Evolutionary conservation across 495 filamentous ascomycete species (phyloP).

Genomic region (Penicillium parvum): DNA sequence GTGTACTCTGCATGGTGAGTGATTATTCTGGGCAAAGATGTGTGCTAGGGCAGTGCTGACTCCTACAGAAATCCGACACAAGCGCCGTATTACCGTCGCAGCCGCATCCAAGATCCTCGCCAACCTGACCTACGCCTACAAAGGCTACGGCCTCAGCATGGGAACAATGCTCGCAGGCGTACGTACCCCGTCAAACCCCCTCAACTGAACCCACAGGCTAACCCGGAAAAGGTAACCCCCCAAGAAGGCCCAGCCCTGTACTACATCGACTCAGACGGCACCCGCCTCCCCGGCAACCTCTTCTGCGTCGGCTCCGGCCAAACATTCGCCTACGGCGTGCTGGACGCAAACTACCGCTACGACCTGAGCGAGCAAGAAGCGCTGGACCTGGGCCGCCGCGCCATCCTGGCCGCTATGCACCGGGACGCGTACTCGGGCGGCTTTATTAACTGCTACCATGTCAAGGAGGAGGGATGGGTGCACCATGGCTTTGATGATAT

Average conservation of each 20-base stretch:
- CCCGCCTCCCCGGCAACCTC: conserved; percentile 83
- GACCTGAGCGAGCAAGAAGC: conserved; percentile 82
- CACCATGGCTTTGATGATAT: conserved; percentile 96
- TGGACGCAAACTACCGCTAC: conserved; percentile 92
- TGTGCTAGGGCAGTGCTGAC: conserved; percentile 6
- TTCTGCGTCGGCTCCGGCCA: conserved; percentile 98
- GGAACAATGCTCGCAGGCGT: conserved; percentile 99
- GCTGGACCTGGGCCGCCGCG: conserved; percentile 80
- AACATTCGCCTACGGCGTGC: conserved; percentile 96
- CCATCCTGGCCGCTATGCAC: conserved; percentile 96
- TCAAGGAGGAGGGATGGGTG: conserved; percentile 97
- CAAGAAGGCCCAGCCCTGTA: conserved; percentile 96
- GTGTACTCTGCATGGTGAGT: conserved; percentile 82
- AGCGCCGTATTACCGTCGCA: conserved; percentile 95
- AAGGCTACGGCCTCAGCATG: conserved; percentile 96
- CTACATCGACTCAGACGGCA: conserved; percentile 98
- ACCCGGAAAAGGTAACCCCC: conserved; percentile 54
- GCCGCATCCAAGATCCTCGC: conserved; percentile 97
- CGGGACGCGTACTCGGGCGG: conserved; percentile 97
- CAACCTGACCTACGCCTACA: conserved; percentile 97
- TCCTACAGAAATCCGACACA: conserved; percentile 78
- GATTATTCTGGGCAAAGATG: neutral
- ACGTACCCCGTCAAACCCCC: conserved; percentile 11
- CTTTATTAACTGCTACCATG: conserved; percentile 97
- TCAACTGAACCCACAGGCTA: neutral